phyloP scores from a whole-genome alignment of 768 basidiomycete species.

The Leccinum variicolor region DNA sequence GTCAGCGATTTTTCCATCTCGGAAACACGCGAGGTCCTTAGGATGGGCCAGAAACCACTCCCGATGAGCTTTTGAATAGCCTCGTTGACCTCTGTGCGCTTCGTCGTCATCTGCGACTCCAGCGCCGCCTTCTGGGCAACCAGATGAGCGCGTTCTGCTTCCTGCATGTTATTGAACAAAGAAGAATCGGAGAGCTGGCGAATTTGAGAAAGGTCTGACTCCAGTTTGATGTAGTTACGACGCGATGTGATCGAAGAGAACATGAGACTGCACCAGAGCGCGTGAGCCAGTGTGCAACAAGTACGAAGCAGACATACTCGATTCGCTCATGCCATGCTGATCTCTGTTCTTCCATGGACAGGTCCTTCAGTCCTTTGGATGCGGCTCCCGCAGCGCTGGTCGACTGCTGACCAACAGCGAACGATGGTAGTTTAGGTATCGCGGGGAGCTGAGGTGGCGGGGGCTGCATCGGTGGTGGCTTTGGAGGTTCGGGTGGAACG shows the following conservation, averaged over 20 bases:
- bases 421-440: slow-evolving; percentile 19
- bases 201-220: slow-evolving; percentile 31
- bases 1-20: slow-evolving; percentile 23
- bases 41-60: slow-evolving; percentile 40
- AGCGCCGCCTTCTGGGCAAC: slow-evolving; percentile 20
- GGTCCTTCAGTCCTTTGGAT: slow-evolving; percentile 15
- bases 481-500: slow-evolving; percentile 9
- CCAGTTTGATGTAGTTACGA: slow-evolving; percentile 29
- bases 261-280: slow-evolving; percentile 30
- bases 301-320: slow-evolving; percentile 29
- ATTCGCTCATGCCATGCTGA: slow-evolving; percentile 39
- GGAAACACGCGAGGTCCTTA: slow-evolving; percentile 22
- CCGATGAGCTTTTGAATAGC: slow-evolving; percentile 30
- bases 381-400: neutral
- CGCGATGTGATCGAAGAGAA: slow-evolving; percentile 34
- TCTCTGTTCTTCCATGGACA: slow-evolving; percentile 36
- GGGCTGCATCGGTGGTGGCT: slow-evolving; percentile 18
- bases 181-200: slow-evolving; percentile 24
- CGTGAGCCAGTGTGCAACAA: neutral
- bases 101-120: slow-evolving; percentile 24
- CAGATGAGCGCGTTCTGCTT: slow-evolving; percentile 23
- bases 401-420: slow-evolving; percentile 13
- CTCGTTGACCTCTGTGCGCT: slow-evolving; percentile 33
- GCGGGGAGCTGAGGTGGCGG: slow-evolving; percentile 15
- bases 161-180: slow-evolving; percentile 21